These are phyloP conservation scores for Nothophoma quercina DNA, from an alignment of 2,329 filamentous ascomycete genomes.

Conservation along the genomic window DNA sequence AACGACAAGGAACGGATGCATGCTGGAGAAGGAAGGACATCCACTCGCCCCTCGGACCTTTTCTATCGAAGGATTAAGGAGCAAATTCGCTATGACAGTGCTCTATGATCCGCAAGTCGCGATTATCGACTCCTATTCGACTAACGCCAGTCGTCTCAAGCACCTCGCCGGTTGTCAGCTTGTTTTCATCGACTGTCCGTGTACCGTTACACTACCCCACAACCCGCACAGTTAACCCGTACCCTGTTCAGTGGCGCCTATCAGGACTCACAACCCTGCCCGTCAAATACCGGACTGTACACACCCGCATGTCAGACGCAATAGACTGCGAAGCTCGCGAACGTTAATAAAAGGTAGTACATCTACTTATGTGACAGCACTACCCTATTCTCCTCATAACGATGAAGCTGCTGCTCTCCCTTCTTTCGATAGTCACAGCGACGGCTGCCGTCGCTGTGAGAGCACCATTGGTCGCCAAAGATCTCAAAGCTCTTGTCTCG, in stretches of 20 bases:
- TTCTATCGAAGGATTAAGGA: background rate
- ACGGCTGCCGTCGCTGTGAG: conserved; percentile 22
- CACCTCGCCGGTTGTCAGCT: no score
- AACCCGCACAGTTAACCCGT: background rate
- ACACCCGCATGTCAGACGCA: background rate
- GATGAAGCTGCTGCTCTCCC: conserved; percentile 23
- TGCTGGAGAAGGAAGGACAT: background rate
- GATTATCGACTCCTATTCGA: no score
- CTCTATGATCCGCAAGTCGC: no score
- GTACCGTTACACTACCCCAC: background rate
- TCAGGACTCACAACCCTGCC: background rate
- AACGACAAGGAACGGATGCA: background rate
- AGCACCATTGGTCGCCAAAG: conserved; percentile 19
- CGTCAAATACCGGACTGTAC: background rate
- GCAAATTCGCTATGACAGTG: no score
- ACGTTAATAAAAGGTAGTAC: background rate
- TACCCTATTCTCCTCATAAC: background rate
- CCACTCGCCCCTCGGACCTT: background rate
- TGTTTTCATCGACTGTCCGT: background rate
- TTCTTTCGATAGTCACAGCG: conserved; percentile 19
- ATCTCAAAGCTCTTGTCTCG: conserved; percentile 24
- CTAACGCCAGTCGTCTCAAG: no score
- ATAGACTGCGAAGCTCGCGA: no score
- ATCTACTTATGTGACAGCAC: background rate
- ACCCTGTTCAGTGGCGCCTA: background rate